Evolutionary conservation across 257 asterid species (phyloP), one percentile per base, ranked within the genome.

Genomic region (Penstemon eatonii): DNA sequence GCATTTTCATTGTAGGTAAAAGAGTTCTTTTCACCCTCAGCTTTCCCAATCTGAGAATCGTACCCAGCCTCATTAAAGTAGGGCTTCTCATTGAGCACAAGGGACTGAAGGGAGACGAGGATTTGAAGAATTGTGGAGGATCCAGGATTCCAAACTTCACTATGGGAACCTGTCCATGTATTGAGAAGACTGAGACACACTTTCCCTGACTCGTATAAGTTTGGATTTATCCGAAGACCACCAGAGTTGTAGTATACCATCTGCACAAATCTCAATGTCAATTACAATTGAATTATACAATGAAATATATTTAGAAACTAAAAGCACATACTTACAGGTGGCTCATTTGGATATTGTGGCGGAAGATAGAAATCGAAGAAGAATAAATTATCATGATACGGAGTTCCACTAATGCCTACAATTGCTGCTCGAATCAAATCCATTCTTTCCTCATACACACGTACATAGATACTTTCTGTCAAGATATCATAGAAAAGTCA

Each of bases 61-160:
- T 90, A 93, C 13, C 99, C 99, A 38, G 97, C 96, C 85, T 93
- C 99, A 9, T 93, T 93, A 56, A 87, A 93, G 54, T 90, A 93
- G 37, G 99, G 99, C 77, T 80, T 88, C 59, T 84, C 96, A 36
- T 93, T 93, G 63, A 93, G 97, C 59, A 93, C 99, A 19, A 93
- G 97, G 60, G 95, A 95, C 73, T 93, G 99, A 38, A 93, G 92
- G 15, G 99, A 93, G 59, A 93, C 85, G 65, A 93, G 94, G 77
- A 93, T 82, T 84, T 88, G 99, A 59, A 90, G 92, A 74, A 90
- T 73, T 1, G 95, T 84, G 43, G 99, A 93, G 8, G 84, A 77
- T 60, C 63, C 78, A 0, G 99, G 94, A 67, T 81, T 88, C 99
- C 99, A 93, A 60, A 85, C 94, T 79, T 93, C 99, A 64, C 79